These are phyloP conservation scores for Ophiostoma sp. DNA, from an alignment of 2,329 filamentous ascomycete genomes.

Conservation along the genomic window DNA sequence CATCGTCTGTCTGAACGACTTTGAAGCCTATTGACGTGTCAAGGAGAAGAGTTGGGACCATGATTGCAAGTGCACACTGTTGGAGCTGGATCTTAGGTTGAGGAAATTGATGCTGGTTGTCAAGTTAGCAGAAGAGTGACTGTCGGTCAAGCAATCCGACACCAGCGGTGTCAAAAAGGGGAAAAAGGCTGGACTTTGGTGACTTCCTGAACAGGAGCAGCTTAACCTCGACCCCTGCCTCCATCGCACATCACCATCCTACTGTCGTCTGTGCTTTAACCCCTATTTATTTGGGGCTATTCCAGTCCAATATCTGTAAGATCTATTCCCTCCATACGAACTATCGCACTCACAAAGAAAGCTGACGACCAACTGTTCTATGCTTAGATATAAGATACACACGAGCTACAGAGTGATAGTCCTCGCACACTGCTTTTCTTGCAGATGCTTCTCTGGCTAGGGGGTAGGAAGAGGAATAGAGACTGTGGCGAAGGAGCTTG, in stretches of 20 bases:
- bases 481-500: no score
- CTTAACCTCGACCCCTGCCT: not conserved
- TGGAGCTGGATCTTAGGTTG: not conserved
- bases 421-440: not conserved
- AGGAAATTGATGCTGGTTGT: not conserved
- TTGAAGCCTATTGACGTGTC: not conserved
- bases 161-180: not conserved
- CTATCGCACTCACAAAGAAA: not conserved
- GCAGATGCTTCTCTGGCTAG: not conserved
- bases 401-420: not conserved
- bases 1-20: not conserved
- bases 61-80: not conserved
- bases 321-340: no score
- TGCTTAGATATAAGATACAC: not conserved
- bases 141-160: no score
- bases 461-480: no score
- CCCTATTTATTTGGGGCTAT: not conserved
- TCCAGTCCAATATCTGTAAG: not conserved
- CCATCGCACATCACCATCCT: not conserved
- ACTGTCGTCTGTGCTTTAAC: not conserved
- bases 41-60: not conserved
- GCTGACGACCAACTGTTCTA: not conserved
- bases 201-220: not conserved
- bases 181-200: not conserved
- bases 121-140: not conserved